These are phyloP conservation scores for Spinacia oleracea DNA, from an alignment of 179 eudicot genomes.

Conservation along the genomic window DNA sequence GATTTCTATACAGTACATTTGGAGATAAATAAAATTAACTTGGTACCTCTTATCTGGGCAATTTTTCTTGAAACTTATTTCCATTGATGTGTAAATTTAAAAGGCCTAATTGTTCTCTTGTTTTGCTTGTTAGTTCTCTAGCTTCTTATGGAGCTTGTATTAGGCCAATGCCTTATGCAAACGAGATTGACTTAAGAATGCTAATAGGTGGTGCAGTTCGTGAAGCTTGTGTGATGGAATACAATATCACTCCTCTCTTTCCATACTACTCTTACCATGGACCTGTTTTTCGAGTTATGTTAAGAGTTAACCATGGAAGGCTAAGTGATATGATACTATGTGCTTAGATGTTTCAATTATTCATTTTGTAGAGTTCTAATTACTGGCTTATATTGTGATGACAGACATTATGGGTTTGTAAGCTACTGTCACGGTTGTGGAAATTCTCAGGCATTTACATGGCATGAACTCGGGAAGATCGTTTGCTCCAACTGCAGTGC, in stretches of 20 bases:
- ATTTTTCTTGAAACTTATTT: not conserved
- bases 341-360: no score
- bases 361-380: not conserved
- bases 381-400: constrained; percentile 17
- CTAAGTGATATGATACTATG: constrained; percentile 30
- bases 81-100: not conserved
- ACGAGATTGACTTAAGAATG: constrained; percentile 91
- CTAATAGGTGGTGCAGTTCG: constrained; percentile 89
- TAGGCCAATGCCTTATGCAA: constrained; percentile 81
- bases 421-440: constrained; percentile 82
- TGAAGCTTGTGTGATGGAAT: constrained; percentile 90
- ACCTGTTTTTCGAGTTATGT: constrained; percentile 91
- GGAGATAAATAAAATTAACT: not conserved
- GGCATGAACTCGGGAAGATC: constrained; percentile 70
- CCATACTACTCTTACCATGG: constrained; percentile 98
- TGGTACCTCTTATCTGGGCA: not conserved
- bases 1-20: no score
- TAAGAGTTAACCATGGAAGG: constrained; percentile 68
- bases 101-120: not conserved
- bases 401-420: constrained; percentile 76
- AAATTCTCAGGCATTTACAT: constrained; percentile 61
- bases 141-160: constrained; percentile 92
- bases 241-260: constrained; percentile 75
- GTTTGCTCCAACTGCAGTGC: constrained; percentile 52
- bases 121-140: constrained; percentile 46